Conservation (phyloP, 371 early-diverging fungal species). For the Thermomucor indicae-seudaticae region DNA sequence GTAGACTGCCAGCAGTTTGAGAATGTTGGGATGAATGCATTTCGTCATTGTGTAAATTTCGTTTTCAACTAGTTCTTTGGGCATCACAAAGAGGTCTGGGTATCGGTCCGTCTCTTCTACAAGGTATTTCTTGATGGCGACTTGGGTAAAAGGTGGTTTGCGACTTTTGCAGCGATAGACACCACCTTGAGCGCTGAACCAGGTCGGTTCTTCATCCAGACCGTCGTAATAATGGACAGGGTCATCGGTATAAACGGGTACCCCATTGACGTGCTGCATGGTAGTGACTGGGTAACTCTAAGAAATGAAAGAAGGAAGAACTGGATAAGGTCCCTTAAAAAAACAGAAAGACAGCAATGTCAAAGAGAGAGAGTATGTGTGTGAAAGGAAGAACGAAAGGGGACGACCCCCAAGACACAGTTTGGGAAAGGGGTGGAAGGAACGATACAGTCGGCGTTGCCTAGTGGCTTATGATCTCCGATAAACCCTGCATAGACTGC, state of each 20-base stretch:
- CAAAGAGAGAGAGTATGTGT: too few species aligned
- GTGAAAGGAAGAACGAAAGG: too few species aligned
- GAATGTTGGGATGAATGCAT: conserved; percentile 41
- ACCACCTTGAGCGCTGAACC: conserved; percentile 51
- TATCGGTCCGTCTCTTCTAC: conserved; percentile 37
- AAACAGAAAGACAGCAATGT: too few species aligned
- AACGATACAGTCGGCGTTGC: too few species aligned
- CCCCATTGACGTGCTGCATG: conserved; percentile 50
- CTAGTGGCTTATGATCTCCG: too few species aligned
- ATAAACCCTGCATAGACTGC: too few species aligned
- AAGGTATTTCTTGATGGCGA: conserved; percentile 48
- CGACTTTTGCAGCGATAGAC: conserved; percentile 39
- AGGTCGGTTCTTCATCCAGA: conserved; percentile 38
- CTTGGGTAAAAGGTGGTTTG: conserved; percentile 13
- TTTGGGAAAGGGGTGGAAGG: too few species aligned
- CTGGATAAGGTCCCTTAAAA: too few species aligned
- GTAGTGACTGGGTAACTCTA: too few species aligned
- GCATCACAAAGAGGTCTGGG: conserved; percentile 47
- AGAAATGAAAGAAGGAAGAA: too few species aligned
- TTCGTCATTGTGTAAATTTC: conserved; percentile 52
- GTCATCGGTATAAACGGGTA: conserved; percentile 38
- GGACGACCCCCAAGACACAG: too few species aligned
- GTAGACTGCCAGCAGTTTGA: conserved; percentile 35
- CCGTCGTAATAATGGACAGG: conserved; percentile 35
- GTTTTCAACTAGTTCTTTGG: conserved; percentile 47